Percentiles rank a stretch among this genome's conserved stretches.
Conservation (phyloP, 1,139 yeast genomes). For the Keqinozyma sinolaborantium region DNA sequence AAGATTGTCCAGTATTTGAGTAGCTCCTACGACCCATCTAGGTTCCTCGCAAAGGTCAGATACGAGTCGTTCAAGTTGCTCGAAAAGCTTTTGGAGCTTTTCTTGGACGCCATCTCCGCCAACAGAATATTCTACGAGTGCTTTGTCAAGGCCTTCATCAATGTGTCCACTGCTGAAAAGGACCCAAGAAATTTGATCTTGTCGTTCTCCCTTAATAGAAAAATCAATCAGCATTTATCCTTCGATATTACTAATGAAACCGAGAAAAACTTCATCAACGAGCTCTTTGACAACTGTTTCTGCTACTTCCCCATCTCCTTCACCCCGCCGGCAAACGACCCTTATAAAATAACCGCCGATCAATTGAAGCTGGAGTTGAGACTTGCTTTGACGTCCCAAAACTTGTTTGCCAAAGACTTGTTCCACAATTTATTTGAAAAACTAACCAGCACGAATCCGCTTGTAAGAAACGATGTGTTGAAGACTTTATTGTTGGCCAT, state of each 20-base stretch:
- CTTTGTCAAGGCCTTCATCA: slow-evolving; percentile 56
- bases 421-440: slow-evolving; percentile 81
- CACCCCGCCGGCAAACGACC: slow-evolving; percentile 89
- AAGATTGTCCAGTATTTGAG: slow-evolving; percentile 38
- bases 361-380: slow-evolving; percentile 63
- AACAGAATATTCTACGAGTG: slow-evolving; percentile 22
- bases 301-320: slow-evolving; percentile 97
- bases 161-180: slow-evolving; percentile 81
- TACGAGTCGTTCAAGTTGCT: slow-evolving; percentile 56
- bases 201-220: slow-evolving; percentile 59
- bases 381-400: slow-evolving; percentile 60
- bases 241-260: slow-evolving; percentile 37
- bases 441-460: slow-evolving; percentile 75
- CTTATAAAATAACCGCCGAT: slow-evolving; percentile 74
- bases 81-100: slow-evolving; percentile 23
- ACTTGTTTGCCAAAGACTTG: slow-evolving; percentile 66
- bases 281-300: slow-evolving; percentile 81
- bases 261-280: slow-evolving; percentile 35
- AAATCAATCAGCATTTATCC: slow-evolving; percentile 44
- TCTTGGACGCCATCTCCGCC: slow-evolving; percentile 8
- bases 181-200: slow-evolving; percentile 83
- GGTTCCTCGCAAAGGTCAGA: slow-evolving; percentile 64
- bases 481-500: slow-evolving; percentile 59
- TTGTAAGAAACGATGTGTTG: slow-evolving; percentile 74
- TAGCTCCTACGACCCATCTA: slow-evolving; percentile 55